Conservation (phyloP, 371 early-diverging fungal genomes). For the Mortierella sp. region DNA sequence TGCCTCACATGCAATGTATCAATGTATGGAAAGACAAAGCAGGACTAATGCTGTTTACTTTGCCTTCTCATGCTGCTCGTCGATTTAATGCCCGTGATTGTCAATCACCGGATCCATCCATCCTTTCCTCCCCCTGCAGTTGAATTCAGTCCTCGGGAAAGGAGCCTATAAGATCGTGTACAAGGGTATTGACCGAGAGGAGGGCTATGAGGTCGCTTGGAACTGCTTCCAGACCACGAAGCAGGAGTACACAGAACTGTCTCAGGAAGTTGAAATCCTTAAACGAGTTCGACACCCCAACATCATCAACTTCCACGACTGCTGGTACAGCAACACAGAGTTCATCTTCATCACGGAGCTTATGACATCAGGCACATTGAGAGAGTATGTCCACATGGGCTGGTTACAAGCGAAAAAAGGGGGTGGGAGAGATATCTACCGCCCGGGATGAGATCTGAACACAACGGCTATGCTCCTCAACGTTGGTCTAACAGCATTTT, state of each 20-base stretch:
- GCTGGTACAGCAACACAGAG: conserved; percentile 79
- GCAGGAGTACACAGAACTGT: conserved; percentile 75
- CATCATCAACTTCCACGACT: conserved; percentile 88
- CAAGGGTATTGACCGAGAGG: conserved; percentile 91
- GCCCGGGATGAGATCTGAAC: neutral
- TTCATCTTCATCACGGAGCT: conserved; percentile 93
- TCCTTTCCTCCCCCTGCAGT: conserved; percentile 36
- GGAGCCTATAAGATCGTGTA: conserved; percentile 93
- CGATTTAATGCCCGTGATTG: neutral
- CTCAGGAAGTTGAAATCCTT: conserved; percentile 84
- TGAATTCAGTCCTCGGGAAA: conserved; percentile 70
- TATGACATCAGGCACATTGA: conserved; percentile 92
- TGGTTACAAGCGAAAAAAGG: too few species aligned
- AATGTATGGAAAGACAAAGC: conserved; percentile 2
- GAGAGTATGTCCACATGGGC: conserved; percentile 56
- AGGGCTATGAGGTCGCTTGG: conserved; percentile 97
- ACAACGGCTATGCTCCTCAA: too few species aligned
- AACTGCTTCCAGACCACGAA: conserved; percentile 78
- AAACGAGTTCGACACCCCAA: conserved; percentile 87
- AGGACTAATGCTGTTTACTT: conserved; percentile 28
- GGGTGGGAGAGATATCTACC: too few species aligned
- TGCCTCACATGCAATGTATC: conserved; percentile 22
- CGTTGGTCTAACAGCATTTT: too few species aligned
- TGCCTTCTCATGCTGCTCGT: neutral
- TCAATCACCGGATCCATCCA: neutral